Conservation (phyloP, 805 yeast species). For the Yarrowia sp. region DNA sequence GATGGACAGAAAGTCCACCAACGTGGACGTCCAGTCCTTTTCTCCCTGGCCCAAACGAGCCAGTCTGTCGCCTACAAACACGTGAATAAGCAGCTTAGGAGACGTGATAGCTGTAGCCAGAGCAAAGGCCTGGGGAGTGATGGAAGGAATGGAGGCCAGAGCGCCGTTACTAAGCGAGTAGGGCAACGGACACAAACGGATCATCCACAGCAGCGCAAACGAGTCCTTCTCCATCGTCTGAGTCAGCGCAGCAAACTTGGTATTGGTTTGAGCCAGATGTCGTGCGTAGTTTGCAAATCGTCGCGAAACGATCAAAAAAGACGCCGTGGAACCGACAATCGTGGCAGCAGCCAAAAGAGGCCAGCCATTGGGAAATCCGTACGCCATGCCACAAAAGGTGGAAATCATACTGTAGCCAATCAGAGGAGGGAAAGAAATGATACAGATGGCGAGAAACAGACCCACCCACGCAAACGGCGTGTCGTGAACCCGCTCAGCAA, state of each 20-base stretch:
- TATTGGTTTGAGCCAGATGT: conserved; percentile 56
- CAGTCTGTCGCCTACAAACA: conserved; percentile 74
- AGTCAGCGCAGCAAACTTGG: conserved; percentile 67
- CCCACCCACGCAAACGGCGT: conserved; percentile 39
- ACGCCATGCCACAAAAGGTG: conserved; percentile 71
- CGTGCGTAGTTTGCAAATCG: conserved; percentile 59
- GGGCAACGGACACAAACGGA: conserved; percentile 88
- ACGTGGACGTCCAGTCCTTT: conserved; percentile 48
- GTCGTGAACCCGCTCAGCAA: conserved; percentile 36
- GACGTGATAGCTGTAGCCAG: conserved; percentile 72
- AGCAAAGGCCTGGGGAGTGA: conserved; percentile 58
- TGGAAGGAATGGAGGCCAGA: conserved; percentile 78
- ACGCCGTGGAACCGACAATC: conserved; percentile 65
- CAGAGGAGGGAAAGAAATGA: conserved; percentile 86
- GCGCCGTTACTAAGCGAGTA: conserved; percentile 92
- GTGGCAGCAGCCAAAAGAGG: conserved; percentile 65
- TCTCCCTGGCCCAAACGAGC: conserved; percentile 56
- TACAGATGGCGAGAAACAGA: conserved; percentile 52
- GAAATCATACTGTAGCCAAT: conserved; percentile 74
- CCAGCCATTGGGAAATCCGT: conserved; percentile 82
- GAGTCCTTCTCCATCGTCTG: conserved; percentile 70
- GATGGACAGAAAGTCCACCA: conserved; percentile 64
- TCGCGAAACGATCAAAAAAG: conserved; percentile 47
- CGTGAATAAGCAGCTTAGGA: conserved; percentile 74
- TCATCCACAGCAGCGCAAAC: conserved; percentile 61